phyloP scores from a whole-genome alignment of 129 eudicot genomes.

The Calendula officinalis region DNA sequence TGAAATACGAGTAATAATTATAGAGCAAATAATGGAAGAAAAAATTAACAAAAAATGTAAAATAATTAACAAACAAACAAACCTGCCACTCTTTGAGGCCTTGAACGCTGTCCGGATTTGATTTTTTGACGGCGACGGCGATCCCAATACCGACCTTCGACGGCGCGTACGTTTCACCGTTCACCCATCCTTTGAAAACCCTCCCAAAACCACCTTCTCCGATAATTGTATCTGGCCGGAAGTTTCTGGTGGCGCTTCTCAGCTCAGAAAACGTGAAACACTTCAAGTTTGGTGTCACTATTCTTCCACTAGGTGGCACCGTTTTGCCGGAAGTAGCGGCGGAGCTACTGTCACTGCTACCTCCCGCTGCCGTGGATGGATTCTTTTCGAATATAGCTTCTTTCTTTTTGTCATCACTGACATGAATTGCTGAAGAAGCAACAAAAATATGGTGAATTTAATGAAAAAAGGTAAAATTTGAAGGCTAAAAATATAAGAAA shows the following conservation, averaged over 20 bases:
- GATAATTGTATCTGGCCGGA: constrained; percentile 67
- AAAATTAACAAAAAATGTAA: not conserved
- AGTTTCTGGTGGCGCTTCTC: constrained; percentile 70
- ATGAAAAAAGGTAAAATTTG: not conserved
- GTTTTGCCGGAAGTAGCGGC: not conserved
- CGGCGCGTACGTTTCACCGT: constrained; percentile 64
- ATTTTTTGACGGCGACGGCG: constrained; percentile 78
- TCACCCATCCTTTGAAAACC: constrained; percentile 82
- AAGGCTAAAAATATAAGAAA: not conserved
- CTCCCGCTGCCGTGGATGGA: constrained; percentile 4
- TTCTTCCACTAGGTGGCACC: constrained; percentile 37
- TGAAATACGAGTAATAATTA: not conserved
- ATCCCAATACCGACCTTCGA: constrained; percentile 65
- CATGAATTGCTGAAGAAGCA: not conserved
- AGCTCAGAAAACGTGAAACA: constrained; percentile 46
- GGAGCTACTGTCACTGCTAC: not conserved
- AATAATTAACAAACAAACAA: not conserved
- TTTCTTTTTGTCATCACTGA: constrained; percentile 23
- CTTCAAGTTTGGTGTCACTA: constrained; percentile 51
- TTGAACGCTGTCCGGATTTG: constrained; percentile 73
- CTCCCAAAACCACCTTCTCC: constrained; percentile 92
- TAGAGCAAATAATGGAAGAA: not conserved
- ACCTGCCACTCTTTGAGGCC: constrained; percentile 98
- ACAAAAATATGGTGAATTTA: not conserved
- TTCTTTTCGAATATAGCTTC: constrained; percentile 9